Conservation (phyloP, 805 yeast species). For the Schwanniomyces pseudopolymorphus region DNA sequence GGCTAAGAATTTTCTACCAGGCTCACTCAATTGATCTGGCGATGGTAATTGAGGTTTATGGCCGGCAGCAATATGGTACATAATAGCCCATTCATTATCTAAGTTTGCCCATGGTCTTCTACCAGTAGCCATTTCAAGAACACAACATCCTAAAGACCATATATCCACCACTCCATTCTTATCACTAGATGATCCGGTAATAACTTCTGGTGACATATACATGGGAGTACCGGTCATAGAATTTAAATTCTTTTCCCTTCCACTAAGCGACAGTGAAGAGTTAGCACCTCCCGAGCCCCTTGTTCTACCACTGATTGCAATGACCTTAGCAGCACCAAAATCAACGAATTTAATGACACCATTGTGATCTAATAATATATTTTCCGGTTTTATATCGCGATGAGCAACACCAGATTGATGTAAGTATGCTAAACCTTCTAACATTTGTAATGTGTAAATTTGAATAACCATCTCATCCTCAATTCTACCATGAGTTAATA, state of each 20-base stretch:
- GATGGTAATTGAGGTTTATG: constrained; percentile 85
- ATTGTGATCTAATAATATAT: constrained; percentile 82
- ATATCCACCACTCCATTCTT: constrained; percentile 74
- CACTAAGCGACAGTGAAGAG: constrained; percentile 1
- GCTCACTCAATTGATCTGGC: constrained; percentile 70
- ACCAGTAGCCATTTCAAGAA: constrained; percentile 95
- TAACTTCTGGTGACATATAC: constrained; percentile 98
- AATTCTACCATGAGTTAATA: constrained; percentile 87
- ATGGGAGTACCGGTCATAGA: constrained; percentile 92
- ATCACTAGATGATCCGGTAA: constrained; percentile 69
- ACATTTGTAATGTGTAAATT: constrained; percentile 85
- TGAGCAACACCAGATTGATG: constrained; percentile 96
- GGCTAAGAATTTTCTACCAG: constrained; percentile 69
- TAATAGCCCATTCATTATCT: constrained; percentile 97
- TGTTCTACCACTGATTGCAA: constrained; percentile 59
- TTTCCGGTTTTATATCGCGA: constrained; percentile 95
- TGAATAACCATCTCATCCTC: constrained; percentile 94
- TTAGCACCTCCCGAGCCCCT: constrained; percentile 19
- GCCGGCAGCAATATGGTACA: constrained; percentile 97
- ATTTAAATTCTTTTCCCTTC: constrained; percentile 30
- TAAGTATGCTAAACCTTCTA: constrained; percentile 91
- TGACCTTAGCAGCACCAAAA: constrained; percentile 95
- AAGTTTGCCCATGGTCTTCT: constrained; percentile 93
- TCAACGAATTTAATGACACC: constrained; percentile 95
- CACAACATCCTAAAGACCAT: constrained; percentile 97